Evolutionary conservation across 108 stramenopile genomes (phyloP), one percentile per base, ranked within the genome.

Genomic region (Conticribra guillardii): DNA sequence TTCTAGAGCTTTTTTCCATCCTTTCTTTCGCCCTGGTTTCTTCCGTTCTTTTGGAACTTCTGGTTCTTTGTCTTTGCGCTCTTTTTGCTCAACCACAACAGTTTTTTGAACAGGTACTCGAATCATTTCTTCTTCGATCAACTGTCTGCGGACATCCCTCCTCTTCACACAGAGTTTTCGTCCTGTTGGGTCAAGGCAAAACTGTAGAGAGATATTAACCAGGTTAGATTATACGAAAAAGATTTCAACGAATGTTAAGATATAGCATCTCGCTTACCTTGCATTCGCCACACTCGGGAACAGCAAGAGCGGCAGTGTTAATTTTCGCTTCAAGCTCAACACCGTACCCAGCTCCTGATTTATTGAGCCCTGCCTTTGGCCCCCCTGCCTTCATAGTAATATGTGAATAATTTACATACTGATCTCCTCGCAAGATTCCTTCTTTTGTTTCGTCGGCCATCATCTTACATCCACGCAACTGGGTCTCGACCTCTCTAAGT

Each of bases 391-490:
- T 91, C 17, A 95, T 82, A 9, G 83, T 85, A 33, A 95, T 95
- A 62, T 84, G 88, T 37, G 84, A 82, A 61, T 88, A 93, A 74
- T 95, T 95, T 49, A 93, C 88, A 76, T 92, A 91, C 71, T 94
- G 91, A 62, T 88, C 93, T 23, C 94, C 94, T 50, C 84, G 60
- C 15, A 75, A 60, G 48, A 95, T 95, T 21, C 74, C 73, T 57
- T 85, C 69, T 47, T 74, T 63, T 5, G 89, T 88, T 64, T 90
- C 86, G 48, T 91, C 90, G 0, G 94, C 94, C 52, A 92, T 55
- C 28, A 70, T 46, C 41, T 76, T 74, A 46, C 87, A 88, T 9
- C 85, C 82, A n/a, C 82, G 86, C 14, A 92, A 67, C 54, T 95
- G 94, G 8, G 88, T 89, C 66, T 95, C 94, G 27, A 91, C 85